phyloP scores from a whole-genome alignment of 2,329 filamentous ascomycete species.

The Talaromyces sp. region DNA sequence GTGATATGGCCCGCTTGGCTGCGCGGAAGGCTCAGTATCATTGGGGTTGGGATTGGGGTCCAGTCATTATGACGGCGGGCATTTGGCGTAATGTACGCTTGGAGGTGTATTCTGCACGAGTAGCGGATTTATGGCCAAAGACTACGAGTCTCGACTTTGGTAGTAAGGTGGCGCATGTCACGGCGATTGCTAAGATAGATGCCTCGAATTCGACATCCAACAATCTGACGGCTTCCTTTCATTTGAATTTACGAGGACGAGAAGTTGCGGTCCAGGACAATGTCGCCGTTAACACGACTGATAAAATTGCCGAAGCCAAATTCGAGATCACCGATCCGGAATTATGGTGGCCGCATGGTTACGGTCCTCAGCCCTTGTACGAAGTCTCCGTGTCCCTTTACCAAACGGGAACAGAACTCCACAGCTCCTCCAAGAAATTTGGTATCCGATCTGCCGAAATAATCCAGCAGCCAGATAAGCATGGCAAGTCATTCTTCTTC shows the following conservation, averaged over 20 bases:
- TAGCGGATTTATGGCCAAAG: constrained; percentile 51
- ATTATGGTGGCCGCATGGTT: constrained; percentile 59
- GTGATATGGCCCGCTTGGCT: constrained; percentile 45
- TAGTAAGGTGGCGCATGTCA: constrained; percentile 38
- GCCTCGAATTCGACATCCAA: constrained; percentile 21
- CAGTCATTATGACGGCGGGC: constrained; percentile 58
- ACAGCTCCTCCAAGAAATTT: constrained; percentile 48
- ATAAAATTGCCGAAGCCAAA: constrained; percentile 13
- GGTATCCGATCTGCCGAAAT: constrained; percentile 53
- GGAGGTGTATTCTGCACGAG: constrained; percentile 13
- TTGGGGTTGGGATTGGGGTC: constrained; percentile 69
- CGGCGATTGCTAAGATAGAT: constrained; percentile 36
- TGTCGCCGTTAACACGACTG: constrained; percentile 21
- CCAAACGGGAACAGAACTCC: constrained; percentile 37
- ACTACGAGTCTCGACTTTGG: constrained; percentile 39
- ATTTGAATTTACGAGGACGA: constrained; percentile 1
- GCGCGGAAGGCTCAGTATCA: constrained; percentile 65
- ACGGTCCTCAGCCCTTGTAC: constrained; percentile 57
- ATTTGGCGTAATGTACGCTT: constrained; percentile 62
- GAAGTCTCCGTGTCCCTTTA: constrained; percentile 44
- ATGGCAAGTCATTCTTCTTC: constrained; percentile 62
- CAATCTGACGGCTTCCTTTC: constrained; percentile 12
- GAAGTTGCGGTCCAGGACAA: constrained; percentile 40
- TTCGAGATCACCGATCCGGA: constrained; percentile 40
- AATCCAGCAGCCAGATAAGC: constrained; percentile 36